A percentile compares a stretch with the other conserved stretches of the same genome.
phyloP scores from a whole-genome alignment of 495 filamentous ascomycete species.

The Pyronema omphalodes region DNA sequence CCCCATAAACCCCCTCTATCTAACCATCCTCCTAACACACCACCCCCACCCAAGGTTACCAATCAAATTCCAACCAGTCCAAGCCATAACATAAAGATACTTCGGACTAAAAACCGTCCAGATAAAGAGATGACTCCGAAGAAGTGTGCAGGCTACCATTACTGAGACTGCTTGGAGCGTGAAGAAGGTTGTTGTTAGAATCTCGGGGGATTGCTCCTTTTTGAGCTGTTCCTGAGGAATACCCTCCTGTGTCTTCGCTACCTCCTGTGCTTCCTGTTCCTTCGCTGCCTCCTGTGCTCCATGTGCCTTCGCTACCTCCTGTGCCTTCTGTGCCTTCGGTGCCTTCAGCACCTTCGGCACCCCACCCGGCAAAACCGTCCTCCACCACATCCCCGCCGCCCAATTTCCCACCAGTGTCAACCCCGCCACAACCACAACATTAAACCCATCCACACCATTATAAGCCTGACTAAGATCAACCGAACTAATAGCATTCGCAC shows the following conservation, averaged over 20 bases:
- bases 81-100: conserved; percentile 78
- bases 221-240: not conserved
- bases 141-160: conserved; percentile 69
- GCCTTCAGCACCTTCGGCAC: too few species aligned
- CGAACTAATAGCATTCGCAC: conserved; percentile 80
- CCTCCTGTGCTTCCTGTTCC: too few species aligned
- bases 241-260: conserved; percentile 10
- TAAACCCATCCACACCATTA: conserved; percentile 59
- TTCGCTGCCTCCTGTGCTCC: conserved; percentile 16
- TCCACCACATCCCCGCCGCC: conserved; percentile 83
- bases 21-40: too few species aligned
- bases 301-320: too few species aligned
- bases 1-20: too few species aligned
- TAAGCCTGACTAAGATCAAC: conserved; percentile 70
- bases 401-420: conserved; percentile 81
- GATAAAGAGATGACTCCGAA: conserved; percentile 86
- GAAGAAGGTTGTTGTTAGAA: conserved; percentile 47
- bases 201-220: conserved; percentile 29
- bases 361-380: conserved; percentile 37
- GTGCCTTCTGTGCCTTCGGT: conserved; percentile 29
- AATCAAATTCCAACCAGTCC: conserved; percentile 29
- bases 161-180: conserved; percentile 44
- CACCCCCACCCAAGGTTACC: too few species aligned
- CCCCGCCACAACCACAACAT: conserved; percentile 47
- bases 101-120: conserved; percentile 99